Evolutionary conservation across 805 yeast species (phyloP).

Genomic region (Diddensiella transvaalensis): DNA sequence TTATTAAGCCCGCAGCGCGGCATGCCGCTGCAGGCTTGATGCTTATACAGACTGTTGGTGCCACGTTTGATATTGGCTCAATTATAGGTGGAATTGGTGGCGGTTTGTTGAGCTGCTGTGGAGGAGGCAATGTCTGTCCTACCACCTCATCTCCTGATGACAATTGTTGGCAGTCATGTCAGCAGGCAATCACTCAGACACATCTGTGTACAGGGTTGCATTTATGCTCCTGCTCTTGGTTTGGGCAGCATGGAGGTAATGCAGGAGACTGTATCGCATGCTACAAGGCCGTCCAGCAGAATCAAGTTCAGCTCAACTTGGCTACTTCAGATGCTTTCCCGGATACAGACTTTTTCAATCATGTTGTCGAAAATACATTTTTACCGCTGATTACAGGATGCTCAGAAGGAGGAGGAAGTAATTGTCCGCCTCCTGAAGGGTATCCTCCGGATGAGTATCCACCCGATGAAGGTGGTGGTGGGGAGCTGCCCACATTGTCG

Average conservation of each 20-base stretch:
- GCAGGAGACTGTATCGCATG: slow-evolving; percentile 21
- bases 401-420: slow-evolving; percentile 2
- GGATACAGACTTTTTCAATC: slow-evolving; percentile 17
- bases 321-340: slow-evolving; percentile 16
- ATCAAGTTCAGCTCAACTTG: slow-evolving; percentile 14
- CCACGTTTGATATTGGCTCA: slow-evolving; percentile 3
- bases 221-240: slow-evolving; percentile 14
- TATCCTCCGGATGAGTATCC: slow-evolving; percentile 1
- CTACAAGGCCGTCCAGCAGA: slow-evolving; percentile 14
- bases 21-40: slow-evolving; percentile 3
- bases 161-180: slow-evolving; percentile 20
- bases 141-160: slow-evolving; percentile 4
- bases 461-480: no score
- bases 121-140: slow-evolving; percentile 3
- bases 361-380: slow-evolving; percentile 20
- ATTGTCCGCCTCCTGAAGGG: not conserved
- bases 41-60: not conserved
- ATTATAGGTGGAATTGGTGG: not conserved
- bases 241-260: slow-evolving; percentile 11
- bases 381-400: slow-evolving; percentile 20
- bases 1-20: slow-evolving; percentile 3
- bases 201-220: slow-evolving; percentile 15
- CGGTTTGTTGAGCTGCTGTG: slow-evolving; percentile 5
- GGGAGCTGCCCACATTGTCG: no score
- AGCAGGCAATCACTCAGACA: slow-evolving; percentile 13